Conservation (phyloP, 768 basidiomycete genomes). For the Phlegmacium glaucopus region DNA sequence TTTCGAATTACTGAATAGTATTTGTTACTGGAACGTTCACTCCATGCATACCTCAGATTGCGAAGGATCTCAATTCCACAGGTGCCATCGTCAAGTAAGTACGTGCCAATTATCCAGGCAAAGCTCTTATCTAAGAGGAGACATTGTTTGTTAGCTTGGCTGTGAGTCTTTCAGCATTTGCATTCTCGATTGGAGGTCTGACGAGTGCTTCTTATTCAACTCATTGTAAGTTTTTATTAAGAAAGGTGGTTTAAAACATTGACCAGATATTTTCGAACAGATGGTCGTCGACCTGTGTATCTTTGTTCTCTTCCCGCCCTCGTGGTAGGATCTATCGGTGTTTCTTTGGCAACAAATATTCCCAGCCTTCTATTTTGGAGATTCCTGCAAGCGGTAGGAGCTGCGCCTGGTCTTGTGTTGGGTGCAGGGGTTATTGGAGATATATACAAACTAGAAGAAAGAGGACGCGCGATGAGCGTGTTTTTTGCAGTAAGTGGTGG, state of each 20-base stretch:
- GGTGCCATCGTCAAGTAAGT: conserved; percentile 51
- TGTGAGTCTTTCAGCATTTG: conserved; percentile 30
- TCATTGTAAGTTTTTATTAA: conserved; percentile 23
- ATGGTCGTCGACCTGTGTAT: conserved; percentile 64
- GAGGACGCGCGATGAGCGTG: conserved; percentile 53
- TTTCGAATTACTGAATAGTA: conserved; percentile 35
- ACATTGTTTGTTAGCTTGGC: conserved; percentile 19
- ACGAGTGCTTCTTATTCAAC: conserved; percentile 30
- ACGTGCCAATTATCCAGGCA: not conserved
- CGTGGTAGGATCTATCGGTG: conserved; percentile 54
- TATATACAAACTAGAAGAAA: conserved; percentile 59
- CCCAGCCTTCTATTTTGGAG: conserved; percentile 53
- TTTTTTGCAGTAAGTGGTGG: conserved; percentile 42
- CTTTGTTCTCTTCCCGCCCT: conserved; percentile 55
- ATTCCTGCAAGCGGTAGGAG: conserved; percentile 61
- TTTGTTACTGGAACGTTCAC: conserved; percentile 66
- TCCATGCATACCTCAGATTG: conserved; percentile 70
- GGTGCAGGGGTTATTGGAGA: conserved; percentile 61
- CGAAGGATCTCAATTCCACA: conserved; percentile 57
- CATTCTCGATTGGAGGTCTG: conserved; percentile 26
- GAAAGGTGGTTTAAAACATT: not conserved
- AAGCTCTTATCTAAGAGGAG: not conserved
- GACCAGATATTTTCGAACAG: conserved; percentile 13
- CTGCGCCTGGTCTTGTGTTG: conserved; percentile 47
- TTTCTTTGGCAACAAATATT: conserved; percentile 41